Conservation (phyloP, 2,329 filamentous ascomycete species). For the Nemania serpens region DNA sequence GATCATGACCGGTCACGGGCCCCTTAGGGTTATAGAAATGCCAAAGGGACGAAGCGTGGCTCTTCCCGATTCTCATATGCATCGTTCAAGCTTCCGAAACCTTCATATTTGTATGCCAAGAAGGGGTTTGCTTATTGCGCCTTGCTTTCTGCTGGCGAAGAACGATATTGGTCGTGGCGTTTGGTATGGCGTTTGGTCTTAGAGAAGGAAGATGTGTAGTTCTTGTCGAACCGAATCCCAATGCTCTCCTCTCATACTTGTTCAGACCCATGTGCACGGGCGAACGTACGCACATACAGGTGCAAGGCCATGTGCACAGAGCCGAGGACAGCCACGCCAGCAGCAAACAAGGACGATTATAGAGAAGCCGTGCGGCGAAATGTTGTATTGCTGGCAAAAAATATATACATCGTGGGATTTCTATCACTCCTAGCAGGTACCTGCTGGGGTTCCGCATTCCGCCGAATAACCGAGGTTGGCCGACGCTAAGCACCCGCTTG, state of each 20-base stretch:
- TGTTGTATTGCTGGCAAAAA: background rate
- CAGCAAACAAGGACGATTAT: too few species aligned
- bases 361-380: too few species aligned
- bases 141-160: conserved; percentile 2
- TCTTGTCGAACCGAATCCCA: background rate
- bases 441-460: conserved; percentile 5
- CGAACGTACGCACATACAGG: too few species aligned
- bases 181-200: background rate
- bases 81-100: background rate
- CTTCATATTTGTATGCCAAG: conserved; percentile 11
- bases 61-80: conserved; percentile 21
- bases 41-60: background rate
- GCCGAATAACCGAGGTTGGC: conserved; percentile 24
- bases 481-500: conserved; percentile 3
- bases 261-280: background rate
- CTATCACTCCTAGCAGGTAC: background rate
- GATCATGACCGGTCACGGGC: conserved; percentile 14
- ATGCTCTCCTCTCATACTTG: background rate
- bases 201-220: background rate
- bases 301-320: too few species aligned
- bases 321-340: too few species aligned
- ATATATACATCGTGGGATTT: conserved; percentile 1
- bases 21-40: background rate
- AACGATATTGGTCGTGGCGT: conserved; percentile 2
- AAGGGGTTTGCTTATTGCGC: background rate